Evolutionary conservation across 2,329 filamentous ascomycete genomes (phyloP), one percentile per base, ranked within the genome.

Genomic region (Colletotrichum truncatum): DNA sequence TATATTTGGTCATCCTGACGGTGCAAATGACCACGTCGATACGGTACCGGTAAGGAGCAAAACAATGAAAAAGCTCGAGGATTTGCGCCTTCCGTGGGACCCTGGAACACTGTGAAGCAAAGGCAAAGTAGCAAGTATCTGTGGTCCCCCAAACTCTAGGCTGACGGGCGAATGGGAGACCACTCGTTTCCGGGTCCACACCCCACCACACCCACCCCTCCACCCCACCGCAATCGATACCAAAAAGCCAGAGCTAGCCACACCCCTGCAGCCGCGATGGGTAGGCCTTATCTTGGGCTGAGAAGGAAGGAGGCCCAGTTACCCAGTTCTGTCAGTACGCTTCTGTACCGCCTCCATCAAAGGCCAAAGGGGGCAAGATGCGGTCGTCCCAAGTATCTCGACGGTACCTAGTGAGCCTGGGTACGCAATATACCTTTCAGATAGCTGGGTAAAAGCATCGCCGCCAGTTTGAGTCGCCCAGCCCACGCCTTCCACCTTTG

Each of bases 261-360:
- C 49, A 65, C 62, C 62, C 62, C 57, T 62, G 62, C 57, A 48
- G 46, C 39, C 39, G 48, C 23, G 56, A 49, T 34, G 61, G 55
- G 57, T 23, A 62, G 62, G 62, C 63, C 63, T 65, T 65, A 65
- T 65, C 63, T 46, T 65, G 63, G 63, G 63, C 63, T 62, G 63
- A 62, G 41, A 10, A 16, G 51, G 25, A 28, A 49, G 25, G 25
- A 30, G n/a, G n/a, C 16, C 46, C 46, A 34, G 46, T 49, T 46
- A 32, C n/a, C 46, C n/a, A 39, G 36, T 39, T 39, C 36, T 16
- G 32, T n/a, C 30, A 56, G 63, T 55, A 62, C 63, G 58, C 11
- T 56, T 55, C 34, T 62, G 51, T 65, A 65, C 63, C 57, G 30
- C 51, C 11, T 26, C 23, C 10, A 18, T 54, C 25, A 53, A 65